Conservation (phyloP, 495 filamentous ascomycete species). For the Cercophora sp. region DNA sequence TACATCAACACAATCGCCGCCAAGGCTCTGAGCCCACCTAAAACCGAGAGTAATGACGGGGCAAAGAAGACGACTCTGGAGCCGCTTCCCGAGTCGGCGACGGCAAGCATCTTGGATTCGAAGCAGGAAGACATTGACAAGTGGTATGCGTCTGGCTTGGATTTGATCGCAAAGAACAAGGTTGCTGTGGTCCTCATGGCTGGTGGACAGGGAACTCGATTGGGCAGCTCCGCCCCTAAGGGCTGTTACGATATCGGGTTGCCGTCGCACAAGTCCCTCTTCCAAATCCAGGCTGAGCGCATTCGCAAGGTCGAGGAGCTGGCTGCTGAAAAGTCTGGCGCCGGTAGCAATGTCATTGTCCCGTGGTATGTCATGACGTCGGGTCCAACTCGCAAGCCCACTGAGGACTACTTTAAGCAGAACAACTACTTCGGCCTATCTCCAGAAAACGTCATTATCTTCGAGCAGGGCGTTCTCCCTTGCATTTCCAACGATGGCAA, state of each 20-base stretch:
- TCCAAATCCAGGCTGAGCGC: constrained; percentile 94
- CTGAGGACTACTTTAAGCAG: constrained; percentile 87
- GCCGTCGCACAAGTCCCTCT: constrained; percentile 86
- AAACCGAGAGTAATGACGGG: constrained; percentile 42
- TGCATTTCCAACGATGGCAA: constrained; percentile 98
- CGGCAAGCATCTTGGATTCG: constrained; percentile 89
- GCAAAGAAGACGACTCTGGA: constrained; percentile 60
- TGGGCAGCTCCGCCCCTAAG: constrained; percentile 94
- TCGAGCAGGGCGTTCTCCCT: constrained; percentile 94
- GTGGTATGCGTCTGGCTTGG: constrained; percentile 83
- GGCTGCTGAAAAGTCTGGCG: constrained; percentile 66
- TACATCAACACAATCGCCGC: constrained; percentile 81
- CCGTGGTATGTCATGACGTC: constrained; percentile 99
- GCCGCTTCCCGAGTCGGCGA: constrained; percentile 84
- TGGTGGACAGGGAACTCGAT: constrained; percentile 89
- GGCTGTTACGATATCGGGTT: constrained; percentile 95
- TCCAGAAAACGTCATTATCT: constrained; percentile 82
- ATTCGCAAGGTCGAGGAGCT: constrained; percentile 83
- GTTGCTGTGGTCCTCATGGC: constrained; percentile 96
- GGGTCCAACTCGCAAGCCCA: constrained; percentile 88
- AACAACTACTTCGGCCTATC: constrained; percentile 86
- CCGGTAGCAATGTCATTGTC: constrained; percentile 58
- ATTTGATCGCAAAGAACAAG: constrained; percentile 80
- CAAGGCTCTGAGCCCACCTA: constrained; percentile 73
- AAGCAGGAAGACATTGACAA: constrained; percentile 69